Evolutionary conservation across 345 rosid species (phyloP).

Genomic region (Eucalyptus erythrocorys): DNA sequence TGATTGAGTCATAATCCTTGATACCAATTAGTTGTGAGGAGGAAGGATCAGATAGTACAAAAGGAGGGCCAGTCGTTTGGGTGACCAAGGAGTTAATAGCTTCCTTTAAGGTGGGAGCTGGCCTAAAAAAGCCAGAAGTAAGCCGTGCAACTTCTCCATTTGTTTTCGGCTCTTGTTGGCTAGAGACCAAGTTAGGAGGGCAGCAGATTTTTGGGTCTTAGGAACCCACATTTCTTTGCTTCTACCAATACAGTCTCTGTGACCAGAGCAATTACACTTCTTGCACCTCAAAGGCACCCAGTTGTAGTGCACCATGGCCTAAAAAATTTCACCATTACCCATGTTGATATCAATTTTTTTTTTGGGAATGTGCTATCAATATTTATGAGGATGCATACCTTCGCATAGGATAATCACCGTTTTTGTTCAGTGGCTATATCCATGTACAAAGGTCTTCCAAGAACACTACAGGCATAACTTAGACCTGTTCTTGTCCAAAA

Average conservation of each 20-base stretch:
- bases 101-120: too few species aligned
- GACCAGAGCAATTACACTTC: neutral
- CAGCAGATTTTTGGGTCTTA: too few species aligned
- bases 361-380: neutral
- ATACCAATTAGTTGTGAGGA: too few species aligned
- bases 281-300: neutral
- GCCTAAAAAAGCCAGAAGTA: too few species aligned
- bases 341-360: too few species aligned
- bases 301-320: neutral
- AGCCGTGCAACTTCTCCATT: too few species aligned
- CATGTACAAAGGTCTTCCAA: neutral
- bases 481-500: neutral
- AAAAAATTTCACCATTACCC: neutral
- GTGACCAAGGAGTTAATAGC: too few species aligned
- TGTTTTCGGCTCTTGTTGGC: too few species aligned
- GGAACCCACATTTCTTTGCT: neutral
- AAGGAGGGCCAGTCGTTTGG: too few species aligned
- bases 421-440: neutral
- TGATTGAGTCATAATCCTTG: neutral
- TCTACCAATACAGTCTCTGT: neutral
- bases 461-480: too few species aligned
- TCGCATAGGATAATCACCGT: neutral
- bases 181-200: too few species aligned
- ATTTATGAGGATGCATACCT: neutral
- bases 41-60: neutral